Base-by-base conservation (phyloP, 169 alveolate genomes). In the Cyclospora cayetanensis region DNA sequence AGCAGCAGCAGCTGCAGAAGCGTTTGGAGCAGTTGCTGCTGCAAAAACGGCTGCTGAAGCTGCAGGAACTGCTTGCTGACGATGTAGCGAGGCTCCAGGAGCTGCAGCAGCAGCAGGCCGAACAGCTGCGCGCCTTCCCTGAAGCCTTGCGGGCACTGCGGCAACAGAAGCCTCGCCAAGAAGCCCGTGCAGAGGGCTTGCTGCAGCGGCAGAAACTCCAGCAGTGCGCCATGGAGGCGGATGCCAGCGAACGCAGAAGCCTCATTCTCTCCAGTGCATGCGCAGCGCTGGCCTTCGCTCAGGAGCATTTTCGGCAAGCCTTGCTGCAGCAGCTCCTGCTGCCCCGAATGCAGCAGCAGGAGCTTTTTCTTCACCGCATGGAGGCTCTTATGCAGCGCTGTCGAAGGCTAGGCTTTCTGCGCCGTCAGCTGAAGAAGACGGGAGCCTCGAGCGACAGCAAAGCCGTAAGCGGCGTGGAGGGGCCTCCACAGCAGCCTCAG, bases 271-370 rank as follows among this genome's bases (percentile, higher is more conserved):
- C 46, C 11, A 43, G 70, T 29, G 70, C 15, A 43, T 0, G 87
- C 34, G 46, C 46, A 7, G 70, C 70, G n/a, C 70, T 77, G 20
- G 65, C 65, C 22, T 43, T 77, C 4, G 25, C 87, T 5, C 70
- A 43, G 11, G 50, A 42, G 70, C 87, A 77, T 42, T 77, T 77
- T 42, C 25, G 55, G 68, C 68, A 27, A n/a, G 42, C 87, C 4
- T 29, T 77, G 22, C 50, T 43, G 87, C 87, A 53, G 37, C 87
- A 77, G 70, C 87, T 77, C 31, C 87, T 77, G 87, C 87, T 77
- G 87, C 87, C 87, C 31, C 87, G 35, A 34, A 22, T 77, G 87
- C 65, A 25, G 87, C 87, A 77, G 87, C 68, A 77, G 22, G 87
- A 77, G 39, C 87, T 29, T 41, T 31, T 77, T 29, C 41, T 77